These are phyloP conservation scores for Colletotrichum scovillei DNA, from an alignment of 2,329 filamentous ascomycete species.

Conservation along the genomic window DNA sequence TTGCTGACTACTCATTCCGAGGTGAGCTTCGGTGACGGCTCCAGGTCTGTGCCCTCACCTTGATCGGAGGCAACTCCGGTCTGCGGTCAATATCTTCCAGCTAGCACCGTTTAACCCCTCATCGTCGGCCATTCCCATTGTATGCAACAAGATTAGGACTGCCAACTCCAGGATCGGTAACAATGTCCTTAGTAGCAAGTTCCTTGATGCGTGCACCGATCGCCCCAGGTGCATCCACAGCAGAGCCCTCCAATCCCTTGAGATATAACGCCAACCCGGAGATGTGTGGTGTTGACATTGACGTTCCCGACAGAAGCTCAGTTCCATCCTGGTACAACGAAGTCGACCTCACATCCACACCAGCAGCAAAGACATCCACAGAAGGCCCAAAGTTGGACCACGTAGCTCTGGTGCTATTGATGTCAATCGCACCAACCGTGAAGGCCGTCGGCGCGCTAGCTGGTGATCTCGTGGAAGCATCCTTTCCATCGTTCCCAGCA, in stretches of 20 bases:
- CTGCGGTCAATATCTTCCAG: not conserved
- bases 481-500: constrained; percentile 58
- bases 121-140: constrained; percentile 48
- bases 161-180: constrained; percentile 45
- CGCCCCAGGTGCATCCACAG: constrained; percentile 49
- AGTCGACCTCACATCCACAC: constrained; percentile 52
- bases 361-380: constrained; percentile 64
- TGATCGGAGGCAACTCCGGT: not conserved
- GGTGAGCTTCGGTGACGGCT: not conserved
- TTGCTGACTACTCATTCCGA: not conserved
- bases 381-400: constrained; percentile 62
- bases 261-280: constrained; percentile 61
- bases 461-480: constrained; percentile 55
- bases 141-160: constrained; percentile 59
- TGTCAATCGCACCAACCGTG: constrained; percentile 62
- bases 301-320: not conserved
- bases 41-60: not conserved
- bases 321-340: not conserved
- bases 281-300: not conserved
- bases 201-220: constrained; percentile 54
- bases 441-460: constrained; percentile 59
- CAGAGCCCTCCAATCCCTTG: constrained; percentile 52
- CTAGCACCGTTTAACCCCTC: not conserved
- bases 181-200: constrained; percentile 51
- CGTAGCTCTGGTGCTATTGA: constrained; percentile 48